phyloP scores from a whole-genome alignment of 768 basidiomycete species.

The Dioszegia aurantiaca region DNA sequence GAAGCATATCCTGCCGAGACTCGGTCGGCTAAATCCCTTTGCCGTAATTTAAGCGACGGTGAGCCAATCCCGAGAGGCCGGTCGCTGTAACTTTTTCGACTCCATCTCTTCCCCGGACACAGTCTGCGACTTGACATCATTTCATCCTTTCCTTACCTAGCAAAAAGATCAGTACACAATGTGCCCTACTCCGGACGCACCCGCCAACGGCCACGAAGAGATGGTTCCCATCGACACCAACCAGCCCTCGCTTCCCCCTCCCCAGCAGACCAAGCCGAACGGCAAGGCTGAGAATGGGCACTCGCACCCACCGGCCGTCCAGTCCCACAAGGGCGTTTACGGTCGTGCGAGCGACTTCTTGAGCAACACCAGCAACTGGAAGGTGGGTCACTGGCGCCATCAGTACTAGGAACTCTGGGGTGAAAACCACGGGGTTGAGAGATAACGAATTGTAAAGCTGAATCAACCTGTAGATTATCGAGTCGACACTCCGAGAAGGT shows the following conservation, averaged over 20 bases:
- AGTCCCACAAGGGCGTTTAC: conserved; percentile 66
- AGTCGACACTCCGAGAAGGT: conserved; percentile 94
- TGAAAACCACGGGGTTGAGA: too few species aligned
- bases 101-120: conserved; percentile 3
- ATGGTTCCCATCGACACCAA: conserved; percentile 70
- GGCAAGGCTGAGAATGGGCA: conserved; percentile 38
- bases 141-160: not conserved
- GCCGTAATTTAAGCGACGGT: not conserved
- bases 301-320: conserved; percentile 34
- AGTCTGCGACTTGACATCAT: too few species aligned
- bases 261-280: conserved; percentile 16
- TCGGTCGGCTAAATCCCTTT: too few species aligned
- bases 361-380: conserved; percentile 63
- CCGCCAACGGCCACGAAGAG: conserved; percentile 52
- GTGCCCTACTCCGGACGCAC: conserved; percentile 35
- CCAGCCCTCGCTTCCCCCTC: conserved; percentile 26
- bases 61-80: too few species aligned
- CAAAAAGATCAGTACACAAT: conserved; percentile 13
- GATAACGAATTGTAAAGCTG: conserved; percentile 5
- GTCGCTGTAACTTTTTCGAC: conserved; percentile 3
- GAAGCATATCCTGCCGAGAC: conserved; percentile 1
- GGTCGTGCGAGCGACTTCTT: conserved; percentile 89
- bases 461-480: conserved; percentile 65
- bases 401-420: too few species aligned
- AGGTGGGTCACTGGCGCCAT: conserved; percentile 31